Evolutionary conservation across 176 grass and related monocot species (phyloP), one percentile per base, ranked within the genome.

Genomic region (Eragrostis curvula): DNA sequence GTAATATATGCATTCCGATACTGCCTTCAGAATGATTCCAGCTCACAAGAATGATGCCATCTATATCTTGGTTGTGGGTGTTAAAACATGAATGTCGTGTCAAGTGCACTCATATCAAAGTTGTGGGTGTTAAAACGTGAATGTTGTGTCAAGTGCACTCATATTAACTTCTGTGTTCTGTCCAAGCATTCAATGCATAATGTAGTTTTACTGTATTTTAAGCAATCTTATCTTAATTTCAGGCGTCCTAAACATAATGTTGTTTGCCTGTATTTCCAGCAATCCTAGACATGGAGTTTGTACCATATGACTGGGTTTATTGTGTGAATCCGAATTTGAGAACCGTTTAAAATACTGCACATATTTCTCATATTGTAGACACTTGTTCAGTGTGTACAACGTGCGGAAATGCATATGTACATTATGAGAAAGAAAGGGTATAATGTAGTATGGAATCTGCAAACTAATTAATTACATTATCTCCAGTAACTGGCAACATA

Each of bases 51-150:
- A 59, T 59, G 9, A 21, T n/a, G 23, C 70, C 17, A 24, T 56
- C 70, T 77, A 41, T 68, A 2, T 43, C 68, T 32, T 53, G 25
- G 40, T 55, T 6, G 42, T 76, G 53, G 51, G 70, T 82, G 45
- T 44, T 24, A 30, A 23, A 66, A 27, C 5, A 71, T 23, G 51
- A 6, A n/a, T n/a, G n/a, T n/a, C n/a, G n/a, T n/a, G n/a, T n/a
- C n/a, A n/a, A n/a, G n/a, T n/a, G n/a, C n/a, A n/a, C n/a, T n/a
- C n/a, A n/a, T 36, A 4, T 36, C 32, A 36, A 36, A 36, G 40
- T 55, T 3, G 42, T 76, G 44, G 52, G 70, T 82, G 47, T 44
- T 24, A 32, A 23, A 66, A 27, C 5, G 66, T 23, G 52, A 6
- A 15, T 9, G 46, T 71, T 59, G 14, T 32, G 40, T 39, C 51